Evolutionary conservation across 805 yeast genomes (phyloP).

Genomic region (Candida montana): DNA sequence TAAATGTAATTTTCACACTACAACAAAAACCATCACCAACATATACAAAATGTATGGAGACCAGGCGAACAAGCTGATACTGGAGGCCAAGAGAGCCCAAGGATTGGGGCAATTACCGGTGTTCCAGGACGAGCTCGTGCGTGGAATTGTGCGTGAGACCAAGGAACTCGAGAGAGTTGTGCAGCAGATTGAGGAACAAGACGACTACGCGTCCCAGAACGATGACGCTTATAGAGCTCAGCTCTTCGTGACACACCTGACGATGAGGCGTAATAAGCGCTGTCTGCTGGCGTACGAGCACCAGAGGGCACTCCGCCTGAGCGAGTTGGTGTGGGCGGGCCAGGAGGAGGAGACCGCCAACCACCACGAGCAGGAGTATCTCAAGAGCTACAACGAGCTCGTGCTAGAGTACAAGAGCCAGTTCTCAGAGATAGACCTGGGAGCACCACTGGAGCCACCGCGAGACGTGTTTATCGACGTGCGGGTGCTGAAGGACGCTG

Average conservation of each 20-base stretch:
- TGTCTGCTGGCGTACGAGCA: conserved; percentile 82
- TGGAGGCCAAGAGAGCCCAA: conserved; percentile 78
- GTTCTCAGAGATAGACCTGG: conserved; percentile 76
- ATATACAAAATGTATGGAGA: conserved; percentile 77
- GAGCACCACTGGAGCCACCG: conserved; percentile 90
- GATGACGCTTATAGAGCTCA: conserved; percentile 43
- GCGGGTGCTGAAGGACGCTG: conserved; percentile 88
- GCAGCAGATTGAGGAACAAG: conserved; percentile 37
- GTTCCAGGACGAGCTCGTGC: conserved; percentile 67
- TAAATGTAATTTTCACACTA: too few species aligned
- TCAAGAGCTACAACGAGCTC: conserved; percentile 63
- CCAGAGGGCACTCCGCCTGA: conserved; percentile 62
- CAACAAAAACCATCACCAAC: background rate
- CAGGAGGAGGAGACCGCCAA: conserved; percentile 54
- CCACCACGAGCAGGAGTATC: conserved; percentile 76
- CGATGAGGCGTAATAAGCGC: conserved; percentile 84
- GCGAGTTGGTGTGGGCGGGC: conserved; percentile 67
- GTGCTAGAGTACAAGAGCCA: conserved; percentile 72
- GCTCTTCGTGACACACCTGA: conserved; percentile 50
- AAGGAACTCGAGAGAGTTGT: conserved; percentile 54
- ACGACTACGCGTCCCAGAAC: conserved; percentile 35
- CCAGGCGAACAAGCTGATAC: conserved; percentile 70
- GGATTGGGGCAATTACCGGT: conserved; percentile 60
- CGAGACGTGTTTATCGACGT: conserved; percentile 90
- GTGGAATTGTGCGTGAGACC: conserved; percentile 67